These are phyloP conservation scores for Fusarium concolor DNA, from an alignment of 2,329 filamentous ascomycete species.

Conservation along the genomic window DNA sequence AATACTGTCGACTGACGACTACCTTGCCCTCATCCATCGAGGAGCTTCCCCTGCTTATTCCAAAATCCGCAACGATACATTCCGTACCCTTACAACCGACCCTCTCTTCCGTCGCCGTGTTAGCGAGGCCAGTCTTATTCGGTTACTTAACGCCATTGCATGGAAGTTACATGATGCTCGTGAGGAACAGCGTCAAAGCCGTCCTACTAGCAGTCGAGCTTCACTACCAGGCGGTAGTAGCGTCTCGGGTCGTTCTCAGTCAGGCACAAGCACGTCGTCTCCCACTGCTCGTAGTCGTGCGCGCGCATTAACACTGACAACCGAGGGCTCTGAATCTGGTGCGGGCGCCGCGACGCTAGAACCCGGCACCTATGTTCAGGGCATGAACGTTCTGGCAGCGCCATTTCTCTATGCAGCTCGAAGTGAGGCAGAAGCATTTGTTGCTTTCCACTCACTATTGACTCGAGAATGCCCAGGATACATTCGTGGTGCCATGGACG, in stretches of 20 bases:
- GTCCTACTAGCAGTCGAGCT: slow-evolving; percentile 54
- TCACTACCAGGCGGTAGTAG: slow-evolving; percentile 51
- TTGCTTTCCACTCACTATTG: slow-evolving; percentile 88
- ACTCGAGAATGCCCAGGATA: slow-evolving; percentile 92
- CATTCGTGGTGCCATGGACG: slow-evolving; percentile 95
- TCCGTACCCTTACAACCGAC: slow-evolving; percentile 94
- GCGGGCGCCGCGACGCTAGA: slow-evolving; percentile 65
- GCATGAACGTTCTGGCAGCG: slow-evolving; percentile 97
- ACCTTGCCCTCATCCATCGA: slow-evolving; percentile 90
- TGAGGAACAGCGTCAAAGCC: slow-evolving; percentile 58
- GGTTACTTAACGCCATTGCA: slow-evolving; percentile 92
- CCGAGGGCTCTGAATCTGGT: slow-evolving; percentile 71
- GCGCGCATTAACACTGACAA: slow-evolving; percentile 70
- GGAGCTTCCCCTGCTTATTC: slow-evolving; percentile 94
- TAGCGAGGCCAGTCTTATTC: slow-evolving; percentile 93
- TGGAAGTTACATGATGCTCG: slow-evolving; percentile 91
- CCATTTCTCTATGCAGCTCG: slow-evolving; percentile 95
- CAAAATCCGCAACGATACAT: slow-evolving; percentile 98
- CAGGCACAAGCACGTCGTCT: slow-evolving; percentile 56
- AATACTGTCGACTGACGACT: slow-evolving; percentile 85
- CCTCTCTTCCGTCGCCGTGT: slow-evolving; percentile 96
- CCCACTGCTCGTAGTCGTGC: slow-evolving; percentile 63
- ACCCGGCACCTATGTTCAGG: slow-evolving; percentile 92
- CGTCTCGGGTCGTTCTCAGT: slow-evolving; percentile 50
- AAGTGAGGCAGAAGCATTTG: slow-evolving; percentile 94